Evolutionary conservation across 2,329 filamentous ascomycete genomes (phyloP), one percentile per base, ranked within the genome.

Genomic region (Botrytis pseudocinerea): DNA sequence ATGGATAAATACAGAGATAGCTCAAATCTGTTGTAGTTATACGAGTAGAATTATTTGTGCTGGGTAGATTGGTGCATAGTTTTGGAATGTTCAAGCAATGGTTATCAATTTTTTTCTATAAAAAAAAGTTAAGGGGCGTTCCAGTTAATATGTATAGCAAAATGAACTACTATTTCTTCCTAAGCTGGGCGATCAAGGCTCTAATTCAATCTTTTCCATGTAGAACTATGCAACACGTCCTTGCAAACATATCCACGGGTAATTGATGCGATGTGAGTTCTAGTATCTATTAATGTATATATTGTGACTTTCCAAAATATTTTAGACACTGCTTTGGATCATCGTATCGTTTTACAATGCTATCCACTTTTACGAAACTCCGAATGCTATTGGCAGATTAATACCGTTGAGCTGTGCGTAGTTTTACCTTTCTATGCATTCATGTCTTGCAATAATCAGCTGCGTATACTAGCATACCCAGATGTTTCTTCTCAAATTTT

Each of bases 331-430:
- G n/a, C 2, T 1, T n/a, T n/a, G 48, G 22, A 4, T 16, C 48
- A 54, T 54, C 12, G 5, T n/a, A n/a, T 54, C 25, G 14, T n/a
- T 54, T 7, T 4, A 16, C 12, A 25, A 12, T 25, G 14, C 3
- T 7, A n/a, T 54, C 0, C 0, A 1, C 1, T n/a, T 16, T 54
- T n/a, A 25, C 25, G n/a, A n/a, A 6, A 54, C 25, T 54, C 12
- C 5, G 5, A 28, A n/a, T 54, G 4, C 25, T n/a, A n/a, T n/a
- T 4, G 5, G 25, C 48, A 51, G 25, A 10, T n/a, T 4, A 16
- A 28, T 7, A 54, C 48, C 25, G 7, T 54, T 28, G 4, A 54
- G 12, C 25, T n/a, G 6, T 54, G 25, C 0, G 6, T 16, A 14
- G 5, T 54, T 4, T n/a, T 12, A 16, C 0, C 25, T 54, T 7